Evolutionary conservation across 2,329 filamentous ascomycete genomes (phyloP).

Genomic region (Metarhizium humberi): DNA sequence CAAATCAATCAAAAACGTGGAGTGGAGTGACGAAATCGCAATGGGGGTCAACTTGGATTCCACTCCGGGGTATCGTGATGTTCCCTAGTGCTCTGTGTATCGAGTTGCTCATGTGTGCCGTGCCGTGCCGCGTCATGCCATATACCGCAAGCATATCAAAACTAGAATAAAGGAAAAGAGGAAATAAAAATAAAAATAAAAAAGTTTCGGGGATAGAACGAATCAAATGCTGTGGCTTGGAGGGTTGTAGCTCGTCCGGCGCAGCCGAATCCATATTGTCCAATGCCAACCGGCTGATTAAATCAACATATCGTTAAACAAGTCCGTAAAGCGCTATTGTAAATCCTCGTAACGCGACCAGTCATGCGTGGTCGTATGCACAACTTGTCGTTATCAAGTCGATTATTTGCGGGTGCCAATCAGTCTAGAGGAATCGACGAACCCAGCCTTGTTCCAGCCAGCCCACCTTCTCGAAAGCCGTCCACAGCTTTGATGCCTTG

Average conservation of each 20-base stretch:
- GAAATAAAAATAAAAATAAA: neutral
- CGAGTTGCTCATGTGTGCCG: constrained; percentile 20
- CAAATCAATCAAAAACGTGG: constrained; percentile 16
- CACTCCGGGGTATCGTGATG: constrained; percentile 32
- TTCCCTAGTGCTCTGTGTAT: constrained; percentile 25
- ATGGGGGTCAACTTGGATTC: constrained; percentile 21
- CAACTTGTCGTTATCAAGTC: neutral
- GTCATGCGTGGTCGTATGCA: neutral
- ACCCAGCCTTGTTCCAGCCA: constrained; percentile 59
- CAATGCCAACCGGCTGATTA: neutral
- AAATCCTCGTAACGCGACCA: neutral
- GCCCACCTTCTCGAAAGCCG: constrained; percentile 75
- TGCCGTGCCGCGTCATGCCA: constrained; percentile 12
- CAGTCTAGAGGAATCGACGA: constrained; percentile 18
- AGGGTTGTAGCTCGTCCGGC: neutral
- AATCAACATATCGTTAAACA: neutral
- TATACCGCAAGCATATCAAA: constrained; percentile 1
- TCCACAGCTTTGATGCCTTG: constrained; percentile 90
- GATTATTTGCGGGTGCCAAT: neutral
- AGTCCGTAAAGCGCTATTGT: neutral
- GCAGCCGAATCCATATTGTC: constrained; percentile 8
- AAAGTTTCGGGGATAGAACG: neutral
- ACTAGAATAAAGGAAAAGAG: constrained; percentile 5
- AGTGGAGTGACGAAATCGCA: constrained; percentile 28
- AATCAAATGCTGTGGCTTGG: neutral